phyloP scores from a whole-genome alignment of 176 grass and related monocot genomes.

The Hsuehochloa calcarea region DNA sequence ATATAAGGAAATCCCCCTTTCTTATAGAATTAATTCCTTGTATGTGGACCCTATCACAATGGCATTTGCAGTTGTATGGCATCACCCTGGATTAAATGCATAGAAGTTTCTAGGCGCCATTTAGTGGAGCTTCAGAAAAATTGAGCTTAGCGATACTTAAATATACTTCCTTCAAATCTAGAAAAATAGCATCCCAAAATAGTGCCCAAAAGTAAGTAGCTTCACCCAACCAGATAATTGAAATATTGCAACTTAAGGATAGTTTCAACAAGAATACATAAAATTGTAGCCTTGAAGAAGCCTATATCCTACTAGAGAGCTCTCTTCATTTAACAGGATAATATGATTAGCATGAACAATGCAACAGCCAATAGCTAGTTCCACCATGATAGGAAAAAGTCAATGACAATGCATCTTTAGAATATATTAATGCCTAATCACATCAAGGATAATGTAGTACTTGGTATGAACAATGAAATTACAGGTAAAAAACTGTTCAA shows the following conservation, averaged over 20 bases:
- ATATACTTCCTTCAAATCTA: neutral
- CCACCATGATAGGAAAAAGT: neutral
- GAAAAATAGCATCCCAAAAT: neutral
- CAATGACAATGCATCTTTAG: neutral
- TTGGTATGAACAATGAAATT: constrained; percentile 8
- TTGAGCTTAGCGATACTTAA: neutral
- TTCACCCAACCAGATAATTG: neutral
- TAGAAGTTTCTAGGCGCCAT: neutral
- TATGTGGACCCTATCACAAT: neutral
- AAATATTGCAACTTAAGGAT: neutral
- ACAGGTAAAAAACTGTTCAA: neutral
- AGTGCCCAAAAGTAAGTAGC: constrained; percentile 4
- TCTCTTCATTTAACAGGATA: neutral
- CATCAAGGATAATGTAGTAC: constrained; percentile 5
- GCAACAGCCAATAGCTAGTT: constrained; percentile 12
- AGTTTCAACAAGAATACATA: neutral
- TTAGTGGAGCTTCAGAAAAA: neutral
- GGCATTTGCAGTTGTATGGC: neutral
- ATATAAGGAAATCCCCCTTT: neutral
- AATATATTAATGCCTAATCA: neutral
- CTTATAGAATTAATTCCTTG: neutral
- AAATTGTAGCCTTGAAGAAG: neutral
- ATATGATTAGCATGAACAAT: neutral
- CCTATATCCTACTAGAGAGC: constrained; percentile 5
- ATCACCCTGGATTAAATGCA: constrained; percentile 18